Evolutionary conservation across 2,329 filamentous ascomycete genomes (phyloP).

Genomic region (Diaporthe sp.): DNA sequence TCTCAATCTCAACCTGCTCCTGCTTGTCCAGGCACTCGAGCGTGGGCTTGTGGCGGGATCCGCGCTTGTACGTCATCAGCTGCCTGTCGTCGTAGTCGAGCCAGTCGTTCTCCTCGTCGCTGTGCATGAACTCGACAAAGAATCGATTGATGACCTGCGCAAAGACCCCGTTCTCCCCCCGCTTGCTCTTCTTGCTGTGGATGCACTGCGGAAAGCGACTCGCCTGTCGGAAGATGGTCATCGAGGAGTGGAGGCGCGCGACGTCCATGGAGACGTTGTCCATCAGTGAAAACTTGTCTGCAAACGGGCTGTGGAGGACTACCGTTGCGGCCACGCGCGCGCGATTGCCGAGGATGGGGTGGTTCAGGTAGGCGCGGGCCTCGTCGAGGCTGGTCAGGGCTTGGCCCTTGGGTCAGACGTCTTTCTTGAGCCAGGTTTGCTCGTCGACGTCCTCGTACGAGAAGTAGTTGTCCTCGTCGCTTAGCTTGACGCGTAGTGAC

Average conservation of each 20-base stretch:
- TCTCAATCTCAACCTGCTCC: conserved; percentile 11
- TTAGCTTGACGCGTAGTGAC: neutral
- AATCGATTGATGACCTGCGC: conserved; percentile 21
- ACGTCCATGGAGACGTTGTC: conserved; percentile 30
- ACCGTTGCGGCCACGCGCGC: conserved; percentile 1
- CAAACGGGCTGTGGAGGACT: conserved; percentile 15
- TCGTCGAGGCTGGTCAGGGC: conserved; percentile 31
- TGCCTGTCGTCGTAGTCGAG: neutral
- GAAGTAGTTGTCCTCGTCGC: neutral
- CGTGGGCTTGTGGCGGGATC: conserved; percentile 25
- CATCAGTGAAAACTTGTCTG: conserved; percentile 35
- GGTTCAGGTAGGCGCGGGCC: conserved; percentile 32
- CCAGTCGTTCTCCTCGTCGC: neutral
- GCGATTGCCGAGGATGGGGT: conserved; percentile 36
- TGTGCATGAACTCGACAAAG: neutral
- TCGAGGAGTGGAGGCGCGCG: conserved; percentile 35
- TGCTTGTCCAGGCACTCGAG: neutral
- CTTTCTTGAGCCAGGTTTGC: neutral
- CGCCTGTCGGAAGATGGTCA: conserved; percentile 38
- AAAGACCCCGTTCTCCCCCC: conserved; percentile 11
- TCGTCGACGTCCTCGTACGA: neutral
- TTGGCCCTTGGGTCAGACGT: conserved; percentile 9
- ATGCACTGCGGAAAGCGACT: conserved; percentile 30
- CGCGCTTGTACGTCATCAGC: neutral
- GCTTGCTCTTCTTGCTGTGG: neutral